phyloP scores from a whole-genome alignment of 805 yeast genomes.

The Wickerhamomyces xylosicus region DNA sequence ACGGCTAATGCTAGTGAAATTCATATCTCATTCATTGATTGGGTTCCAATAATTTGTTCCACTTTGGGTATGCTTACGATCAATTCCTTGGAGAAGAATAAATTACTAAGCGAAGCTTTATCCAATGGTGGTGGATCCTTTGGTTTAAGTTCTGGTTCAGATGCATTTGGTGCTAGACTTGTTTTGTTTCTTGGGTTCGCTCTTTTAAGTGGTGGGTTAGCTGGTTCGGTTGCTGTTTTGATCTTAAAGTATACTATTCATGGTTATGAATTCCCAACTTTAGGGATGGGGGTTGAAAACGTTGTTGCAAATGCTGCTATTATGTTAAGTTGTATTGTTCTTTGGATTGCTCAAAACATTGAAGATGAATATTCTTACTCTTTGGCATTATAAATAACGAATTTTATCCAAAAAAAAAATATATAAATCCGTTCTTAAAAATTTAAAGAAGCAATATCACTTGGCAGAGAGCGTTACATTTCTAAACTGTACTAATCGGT shows the following conservation, averaged over 20 bases:
- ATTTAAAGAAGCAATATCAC: too few species aligned
- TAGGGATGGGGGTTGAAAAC: conserved; percentile 90
- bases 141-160: not conserved
- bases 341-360: conserved; percentile 92
- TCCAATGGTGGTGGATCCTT: conserved; percentile 20
- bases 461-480: too few species aligned
- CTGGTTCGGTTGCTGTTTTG: conserved; percentile 84
- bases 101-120: conserved; percentile 25
- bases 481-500: too few species aligned
- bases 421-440: too few species aligned
- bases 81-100: conserved; percentile 34
- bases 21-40: conserved; percentile 86
- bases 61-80: conserved; percentile 79
- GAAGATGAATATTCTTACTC: conserved; percentile 96
- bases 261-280: conserved; percentile 73
- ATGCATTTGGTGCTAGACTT: conserved; percentile 51
- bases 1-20: conserved; percentile 78
- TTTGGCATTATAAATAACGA: conserved; percentile 48
- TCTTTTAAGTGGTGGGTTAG: conserved; percentile 84
- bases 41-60: conserved; percentile 90
- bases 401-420: too few species aligned
- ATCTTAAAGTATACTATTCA: conserved; percentile 77
- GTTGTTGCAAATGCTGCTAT: conserved; percentile 70
- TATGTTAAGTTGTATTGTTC: conserved; percentile 77
- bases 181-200: conserved; percentile 89